These are phyloP conservation scores for Solanum ossicruentum DNA, from an alignment of 257 asterid genomes.

Conservation along the genomic window DNA sequence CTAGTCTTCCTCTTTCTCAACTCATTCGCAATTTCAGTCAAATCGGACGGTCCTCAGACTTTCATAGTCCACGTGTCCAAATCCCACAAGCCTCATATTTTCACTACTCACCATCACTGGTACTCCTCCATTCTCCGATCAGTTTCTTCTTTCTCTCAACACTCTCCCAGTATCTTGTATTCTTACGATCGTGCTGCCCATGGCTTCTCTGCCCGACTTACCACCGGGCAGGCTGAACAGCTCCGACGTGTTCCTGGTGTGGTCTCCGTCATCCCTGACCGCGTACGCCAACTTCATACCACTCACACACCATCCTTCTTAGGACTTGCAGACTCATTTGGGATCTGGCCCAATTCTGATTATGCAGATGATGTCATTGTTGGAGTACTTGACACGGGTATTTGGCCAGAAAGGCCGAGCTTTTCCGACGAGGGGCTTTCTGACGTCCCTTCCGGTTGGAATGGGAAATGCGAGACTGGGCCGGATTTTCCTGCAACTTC, in stretches of 20 bases:
- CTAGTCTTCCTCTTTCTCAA: conserved; percentile 6
- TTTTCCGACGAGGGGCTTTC: conserved; percentile 65
- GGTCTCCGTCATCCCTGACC: conserved; percentile 63
- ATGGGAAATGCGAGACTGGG: conserved; percentile 47
- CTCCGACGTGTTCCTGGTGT: conserved; percentile 45
- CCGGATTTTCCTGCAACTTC: conserved; percentile 41
- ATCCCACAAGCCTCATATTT: conserved; percentile 43
- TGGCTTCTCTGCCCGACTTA: conserved; percentile 70
- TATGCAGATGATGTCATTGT: conserved; percentile 74
- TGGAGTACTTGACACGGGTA: conserved; percentile 81
- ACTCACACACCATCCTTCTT: conserved; percentile 67
- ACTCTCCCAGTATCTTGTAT: conserved; percentile 50
- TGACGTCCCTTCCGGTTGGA: conserved; percentile 55
- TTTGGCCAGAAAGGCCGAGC: conserved; percentile 84
- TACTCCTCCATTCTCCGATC: conserved; percentile 55
- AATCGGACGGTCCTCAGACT: conserved; percentile 33
- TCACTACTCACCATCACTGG: conserved; percentile 68
- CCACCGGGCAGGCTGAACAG: conserved; percentile 34
- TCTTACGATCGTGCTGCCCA: conserved; percentile 43
- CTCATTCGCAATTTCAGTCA: neutral
- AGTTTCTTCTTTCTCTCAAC: conserved; percentile 37
- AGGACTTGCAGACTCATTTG: conserved; percentile 48
- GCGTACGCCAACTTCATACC: conserved; percentile 50
- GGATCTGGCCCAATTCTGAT: conserved; percentile 74
- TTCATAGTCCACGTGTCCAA: conserved; percentile 72